Conservation (phyloP, 768 basidiomycete species). For the Lactarius akahatsu region DNA sequence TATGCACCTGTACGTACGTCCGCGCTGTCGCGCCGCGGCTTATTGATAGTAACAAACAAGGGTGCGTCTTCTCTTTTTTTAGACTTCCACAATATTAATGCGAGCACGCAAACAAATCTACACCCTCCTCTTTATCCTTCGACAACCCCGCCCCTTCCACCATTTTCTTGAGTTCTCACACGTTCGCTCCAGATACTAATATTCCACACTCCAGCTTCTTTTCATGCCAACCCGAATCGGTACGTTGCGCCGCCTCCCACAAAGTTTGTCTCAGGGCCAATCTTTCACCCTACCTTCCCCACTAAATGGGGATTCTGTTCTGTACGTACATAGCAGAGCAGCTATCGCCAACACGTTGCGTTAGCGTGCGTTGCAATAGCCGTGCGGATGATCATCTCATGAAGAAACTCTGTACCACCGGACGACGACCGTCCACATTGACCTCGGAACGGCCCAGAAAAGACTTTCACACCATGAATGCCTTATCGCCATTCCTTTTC, state of each 20-base stretch:
- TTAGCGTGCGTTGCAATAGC: constrained; percentile 94
- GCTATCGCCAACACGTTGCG: constrained; percentile 90
- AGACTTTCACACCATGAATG: background rate
- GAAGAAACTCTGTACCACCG: constrained; percentile 5
- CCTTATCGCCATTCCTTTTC: background rate
- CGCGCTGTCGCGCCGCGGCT: constrained; percentile 86
- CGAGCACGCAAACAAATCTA: constrained; percentile 49
- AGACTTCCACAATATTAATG: background rate
- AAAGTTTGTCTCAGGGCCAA: background rate
- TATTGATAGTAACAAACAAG: constrained; percentile 91
- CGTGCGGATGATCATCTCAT: constrained; percentile 57
- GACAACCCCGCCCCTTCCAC: background rate
- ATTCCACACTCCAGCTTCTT: constrained; percentile 59
- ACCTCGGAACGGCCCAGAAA: background rate
- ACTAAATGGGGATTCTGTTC: background rate
- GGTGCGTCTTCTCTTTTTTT: constrained; percentile 48
- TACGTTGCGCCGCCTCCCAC: constrained; percentile 37
- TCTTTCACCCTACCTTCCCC: background rate
- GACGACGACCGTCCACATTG: background rate
- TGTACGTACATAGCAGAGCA: constrained; percentile 67
- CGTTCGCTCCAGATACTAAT: constrained; percentile 42
- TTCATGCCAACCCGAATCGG: constrained; percentile 97
- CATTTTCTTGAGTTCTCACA: background rate
- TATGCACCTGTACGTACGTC: constrained; percentile 97
- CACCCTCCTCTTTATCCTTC: background rate